phyloP scores from a whole-genome alignment of 2,329 filamentous ascomycete genomes.

The Graphilbum fragrans region DNA sequence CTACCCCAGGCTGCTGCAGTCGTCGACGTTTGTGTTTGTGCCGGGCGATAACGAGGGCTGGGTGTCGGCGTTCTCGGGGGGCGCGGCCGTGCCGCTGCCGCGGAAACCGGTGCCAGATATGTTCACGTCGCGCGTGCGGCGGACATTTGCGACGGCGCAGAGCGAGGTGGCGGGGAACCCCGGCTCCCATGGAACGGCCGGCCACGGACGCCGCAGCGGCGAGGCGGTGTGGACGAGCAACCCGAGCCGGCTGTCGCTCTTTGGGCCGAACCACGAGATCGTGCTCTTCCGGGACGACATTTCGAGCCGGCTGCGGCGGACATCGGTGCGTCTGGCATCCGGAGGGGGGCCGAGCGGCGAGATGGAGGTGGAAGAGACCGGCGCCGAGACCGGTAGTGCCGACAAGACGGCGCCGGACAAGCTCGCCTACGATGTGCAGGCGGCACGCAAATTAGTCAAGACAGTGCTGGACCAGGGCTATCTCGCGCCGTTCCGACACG shows the following conservation, averaged over 20 bases:
- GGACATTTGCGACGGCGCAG: conserved; percentile 70
- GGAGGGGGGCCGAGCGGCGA: conserved; percentile 4
- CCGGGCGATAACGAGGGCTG: conserved; percentile 98
- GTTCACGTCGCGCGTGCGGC: conserved; percentile 77
- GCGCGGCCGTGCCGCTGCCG: conserved; percentile 58
- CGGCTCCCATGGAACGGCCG: background rate
- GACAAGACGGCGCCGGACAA: conserved; percentile 4
- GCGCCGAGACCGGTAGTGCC: conserved; percentile 5
- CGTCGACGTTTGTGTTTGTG: conserved; percentile 80
- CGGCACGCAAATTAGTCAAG: conserved; percentile 71
- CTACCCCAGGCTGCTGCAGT: conserved; percentile 67
- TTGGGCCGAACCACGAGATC: conserved; percentile 80
- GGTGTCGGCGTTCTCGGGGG: conserved; percentile 73
- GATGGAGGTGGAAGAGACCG: conserved; percentile 28
- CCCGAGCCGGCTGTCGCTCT: conserved; percentile 68
- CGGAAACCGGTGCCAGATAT: conserved; percentile 66
- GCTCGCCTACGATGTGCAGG: conserved; percentile 37
- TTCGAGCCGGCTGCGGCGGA: conserved; percentile 63
- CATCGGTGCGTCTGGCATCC: conserved; percentile 51
- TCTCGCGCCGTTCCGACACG: conserved; percentile 74
- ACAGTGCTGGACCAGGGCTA: conserved; percentile 86
- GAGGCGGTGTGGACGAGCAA: conserved; percentile 84
- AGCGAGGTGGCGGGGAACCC: too few species aligned
- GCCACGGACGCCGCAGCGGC: conserved; percentile 30
- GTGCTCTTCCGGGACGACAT: conserved; percentile 82